A percentile compares a stretch with the other conserved stretches of the same genome.
Evolutionary conservation across 2,329 filamentous ascomycete species (phyloP).

Genomic region (Fusarium phyllophilum): DNA sequence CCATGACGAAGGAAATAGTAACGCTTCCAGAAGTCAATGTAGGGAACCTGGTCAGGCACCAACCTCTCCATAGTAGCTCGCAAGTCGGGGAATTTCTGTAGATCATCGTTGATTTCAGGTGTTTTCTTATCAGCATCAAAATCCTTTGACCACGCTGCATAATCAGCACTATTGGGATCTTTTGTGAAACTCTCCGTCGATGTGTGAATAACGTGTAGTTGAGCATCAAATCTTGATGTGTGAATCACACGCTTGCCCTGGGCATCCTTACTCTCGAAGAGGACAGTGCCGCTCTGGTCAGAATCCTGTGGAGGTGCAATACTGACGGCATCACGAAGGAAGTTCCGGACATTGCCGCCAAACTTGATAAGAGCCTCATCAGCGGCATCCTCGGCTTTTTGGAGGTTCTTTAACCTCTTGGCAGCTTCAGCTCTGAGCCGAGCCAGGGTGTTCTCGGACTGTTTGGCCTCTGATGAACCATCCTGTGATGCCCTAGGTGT

Average conservation of each 20-base stretch:
- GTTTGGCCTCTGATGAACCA: constrained; percentile 55
- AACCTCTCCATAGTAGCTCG: constrained; percentile 91
- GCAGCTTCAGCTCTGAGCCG: constrained; percentile 81
- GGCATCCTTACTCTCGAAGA: constrained; percentile 95
- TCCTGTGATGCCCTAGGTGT: constrained; percentile 58
- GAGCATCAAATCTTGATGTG: constrained; percentile 92
- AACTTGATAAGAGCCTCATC: constrained; percentile 95
- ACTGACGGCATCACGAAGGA: constrained; percentile 88
- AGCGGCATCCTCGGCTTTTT: constrained; percentile 92
- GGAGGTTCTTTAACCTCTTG: constrained; percentile 87
- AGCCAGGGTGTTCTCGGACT: constrained; percentile 75
- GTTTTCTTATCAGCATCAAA: constrained; percentile 90
- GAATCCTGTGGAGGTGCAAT: constrained; percentile 78
- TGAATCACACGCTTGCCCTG: constrained; percentile 94
- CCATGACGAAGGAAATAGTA: constrained; percentile 96
- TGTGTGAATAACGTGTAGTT: constrained; percentile 94
- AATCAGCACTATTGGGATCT: constrained; percentile 81
- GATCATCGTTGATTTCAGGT: constrained; percentile 79
- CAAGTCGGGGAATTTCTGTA: constrained; percentile 88
- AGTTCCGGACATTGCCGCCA: constrained; percentile 88
- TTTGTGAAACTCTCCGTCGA: constrained; percentile 82
- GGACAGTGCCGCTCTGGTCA: constrained; percentile 68
- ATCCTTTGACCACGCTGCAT: constrained; percentile 73
- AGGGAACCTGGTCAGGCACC: constrained; percentile 92
- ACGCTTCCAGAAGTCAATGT: constrained; percentile 88